Evolutionary conservation across 1,284 basidiomycete genomes (phyloP), one percentile per base, ranked within the genome.

Genomic region (Leccinum subfulvum): DNA sequence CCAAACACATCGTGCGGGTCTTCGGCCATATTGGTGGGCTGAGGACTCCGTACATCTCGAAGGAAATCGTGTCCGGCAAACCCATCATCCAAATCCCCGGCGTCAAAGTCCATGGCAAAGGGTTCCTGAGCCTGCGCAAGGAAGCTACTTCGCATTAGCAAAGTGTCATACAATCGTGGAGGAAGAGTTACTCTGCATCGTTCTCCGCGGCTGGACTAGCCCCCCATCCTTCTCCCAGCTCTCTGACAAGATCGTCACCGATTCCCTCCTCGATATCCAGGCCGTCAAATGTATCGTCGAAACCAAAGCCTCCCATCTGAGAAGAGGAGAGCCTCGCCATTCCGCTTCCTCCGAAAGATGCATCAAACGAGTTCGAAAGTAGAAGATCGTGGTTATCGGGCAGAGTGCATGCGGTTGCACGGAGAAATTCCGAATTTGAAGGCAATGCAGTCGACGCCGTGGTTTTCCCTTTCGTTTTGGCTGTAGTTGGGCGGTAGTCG

Each of bases 181-280:
- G 49, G 39, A 57, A 33, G 44, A 26, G 26, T 52, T 67, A 67
- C 69, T 68, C 65, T 47, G 60, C 26, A 18, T n/a, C 56, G 35
- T 60, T 68, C 33, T 71, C 64, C 30, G 71, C 75, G 21, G 68
- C 54, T 3, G 75, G 73, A 58, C 75, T 74, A 39, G 68, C 69
- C 14, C 80, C 84, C 90, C 90, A 92, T 28, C 81, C 86, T 67
- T 85, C 85, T 37, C 89, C 90, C 3, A 92, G 78, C 68, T 92
- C 90, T 65, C 79, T 80, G 3, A 86, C 88, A 28, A 92, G 76
- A 66, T 92, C 90, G 52, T 90, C 89, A 2, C 83, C 86, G 18
- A 89, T 75, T 16, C 78, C 83, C 5, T 80, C 84, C n/a, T 76
- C 83, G 23, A 88, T 72, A 62, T 85, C 88, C 18, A 88, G 68